A percentile compares a stretch with the other conserved stretches of the same genome.
phyloP scores from a whole-genome alignment of 306 rosid genomes.

The Prunus davidiana region DNA sequence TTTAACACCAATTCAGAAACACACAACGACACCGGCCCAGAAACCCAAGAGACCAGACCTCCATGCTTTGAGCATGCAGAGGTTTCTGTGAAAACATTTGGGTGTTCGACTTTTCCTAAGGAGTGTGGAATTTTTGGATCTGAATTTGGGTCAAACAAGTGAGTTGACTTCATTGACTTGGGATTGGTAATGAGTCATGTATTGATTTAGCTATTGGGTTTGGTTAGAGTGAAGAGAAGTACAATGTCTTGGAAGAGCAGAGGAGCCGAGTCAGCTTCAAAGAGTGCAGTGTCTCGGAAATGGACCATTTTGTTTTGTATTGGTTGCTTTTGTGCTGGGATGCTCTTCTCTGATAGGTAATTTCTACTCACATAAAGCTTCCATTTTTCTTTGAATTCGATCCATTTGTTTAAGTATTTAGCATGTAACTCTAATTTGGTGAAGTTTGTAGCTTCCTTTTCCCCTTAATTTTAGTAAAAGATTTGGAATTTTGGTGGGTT shows the following conservation, averaged over 20 bases:
- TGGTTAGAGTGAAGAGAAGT: slow-evolving; percentile 14
- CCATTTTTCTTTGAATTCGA: background rate
- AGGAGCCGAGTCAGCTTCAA: slow-evolving; percentile 40
- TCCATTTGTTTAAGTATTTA: background rate
- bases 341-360: slow-evolving; percentile 62
- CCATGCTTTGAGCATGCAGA: background rate
- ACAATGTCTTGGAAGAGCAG: slow-evolving; percentile 44
- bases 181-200: slow-evolving; percentile 29
- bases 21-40: background rate
- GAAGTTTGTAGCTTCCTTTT: slow-evolving; percentile 17
- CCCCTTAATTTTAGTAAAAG: background rate
- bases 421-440: slow-evolving; percentile 12
- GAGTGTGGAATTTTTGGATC: slow-evolving; percentile 5
- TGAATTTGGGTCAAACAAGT: slow-evolving; percentile 18
- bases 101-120: background rate
- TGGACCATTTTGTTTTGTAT: slow-evolving; percentile 52
- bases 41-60: background rate
- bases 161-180: slow-evolving; percentile 24
- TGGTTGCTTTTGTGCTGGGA: slow-evolving; percentile 55
- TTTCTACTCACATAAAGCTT: background rate
- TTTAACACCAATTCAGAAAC: background rate
- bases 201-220: slow-evolving; percentile 21
- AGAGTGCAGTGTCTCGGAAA: slow-evolving; percentile 41
- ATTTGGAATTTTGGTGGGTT: slow-evolving; percentile 3
- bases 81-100: background rate